Conservation (phyloP, 2,329 filamentous ascomycete species). For the Hypomyces perniciosus region DNA sequence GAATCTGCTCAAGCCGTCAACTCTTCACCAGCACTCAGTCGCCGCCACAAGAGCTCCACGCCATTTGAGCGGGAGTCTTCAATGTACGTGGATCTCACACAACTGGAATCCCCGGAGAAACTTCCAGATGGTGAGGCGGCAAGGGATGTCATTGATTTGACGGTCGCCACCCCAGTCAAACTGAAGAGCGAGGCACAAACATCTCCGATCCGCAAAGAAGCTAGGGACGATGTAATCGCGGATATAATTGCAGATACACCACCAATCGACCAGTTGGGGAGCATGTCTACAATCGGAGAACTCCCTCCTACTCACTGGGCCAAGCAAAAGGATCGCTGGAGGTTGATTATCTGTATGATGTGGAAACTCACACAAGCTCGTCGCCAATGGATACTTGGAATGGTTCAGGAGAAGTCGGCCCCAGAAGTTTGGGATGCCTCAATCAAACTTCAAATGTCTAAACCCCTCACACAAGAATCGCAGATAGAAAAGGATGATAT, state of each 20-base stretch:
- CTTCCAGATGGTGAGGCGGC: neutral
- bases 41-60: neutral
- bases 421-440: slow-evolving; percentile 17
- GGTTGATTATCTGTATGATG: slow-evolving; percentile 24
- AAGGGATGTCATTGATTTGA: slow-evolving; percentile 22
- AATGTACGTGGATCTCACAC: slow-evolving; percentile 26
- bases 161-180: slow-evolving; percentile 15
- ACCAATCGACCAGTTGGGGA: slow-evolving; percentile 18
- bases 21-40: neutral
- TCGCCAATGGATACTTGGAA: slow-evolving; percentile 22
- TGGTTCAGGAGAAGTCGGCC: slow-evolving; percentile 14
- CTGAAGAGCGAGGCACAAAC: slow-evolving; percentile 2
- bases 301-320: slow-evolving; percentile 19
- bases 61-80: slow-evolving; percentile 19
- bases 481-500: slow-evolving; percentile 8
- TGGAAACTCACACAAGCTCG: slow-evolving; percentile 25
- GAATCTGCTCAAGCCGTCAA: neutral
- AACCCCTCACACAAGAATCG: neutral
- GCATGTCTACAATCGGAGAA: slow-evolving; percentile 16
- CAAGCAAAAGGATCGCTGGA: slow-evolving; percentile 23
- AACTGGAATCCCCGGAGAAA: slow-evolving; percentile 17
- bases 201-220: neutral
- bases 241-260: slow-evolving; percentile 11
- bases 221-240: neutral
- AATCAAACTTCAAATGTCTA: neutral